Evolutionary conservation across 768 basidiomycete genomes (phyloP), one percentile per base, ranked within the genome.

Genomic region (Psilocybe azurescens): DNA sequence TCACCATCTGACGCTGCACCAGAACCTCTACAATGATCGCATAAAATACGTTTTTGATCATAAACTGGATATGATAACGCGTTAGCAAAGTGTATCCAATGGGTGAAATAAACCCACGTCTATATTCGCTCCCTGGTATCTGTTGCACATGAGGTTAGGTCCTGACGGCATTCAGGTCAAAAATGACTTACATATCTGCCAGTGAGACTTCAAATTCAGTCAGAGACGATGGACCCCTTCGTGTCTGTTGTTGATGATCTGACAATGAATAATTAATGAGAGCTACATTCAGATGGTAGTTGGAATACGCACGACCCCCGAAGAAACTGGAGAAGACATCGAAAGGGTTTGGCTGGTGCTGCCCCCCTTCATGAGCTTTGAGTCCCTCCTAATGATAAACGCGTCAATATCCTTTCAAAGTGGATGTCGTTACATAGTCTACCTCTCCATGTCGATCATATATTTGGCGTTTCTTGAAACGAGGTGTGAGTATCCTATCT

Each of bases 281-380:
- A 16, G 33, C 29, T 52, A 7, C 54, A 38, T 47, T 30, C 6
- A 28, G 24, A 9, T 7, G 36, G 14, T 24, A 54, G 33, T 29
- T 44, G 10, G 46, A 58, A 36, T 38, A 84, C 87, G 74, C 59
- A 90, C 90, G 85, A 64, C 89, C 90, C 56, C 93, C 93, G 66
- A 99, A 99, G 82, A 98, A 97, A 68, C 79, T 89, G 46, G 90
- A 86, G 77, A 99, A 99, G 67, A 97, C 84, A 74, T 99, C 97
- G 71, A 98, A 95, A 18, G 97, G 96, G 72, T 98, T 95, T 20
- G 86, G 84, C 57, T 89, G 81, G 52, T 86, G 81, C 64, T 91
- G 89, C n/a, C 93, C 94, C 51, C 89, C 89, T 78, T 96, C 94
- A 56, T 93, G 93, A 33, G 92, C 92, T 74, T 93, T 94, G 57